Conservation (phyloP, 2,329 filamentous ascomycete genomes). For the Aspergillus tanneri region DNA sequence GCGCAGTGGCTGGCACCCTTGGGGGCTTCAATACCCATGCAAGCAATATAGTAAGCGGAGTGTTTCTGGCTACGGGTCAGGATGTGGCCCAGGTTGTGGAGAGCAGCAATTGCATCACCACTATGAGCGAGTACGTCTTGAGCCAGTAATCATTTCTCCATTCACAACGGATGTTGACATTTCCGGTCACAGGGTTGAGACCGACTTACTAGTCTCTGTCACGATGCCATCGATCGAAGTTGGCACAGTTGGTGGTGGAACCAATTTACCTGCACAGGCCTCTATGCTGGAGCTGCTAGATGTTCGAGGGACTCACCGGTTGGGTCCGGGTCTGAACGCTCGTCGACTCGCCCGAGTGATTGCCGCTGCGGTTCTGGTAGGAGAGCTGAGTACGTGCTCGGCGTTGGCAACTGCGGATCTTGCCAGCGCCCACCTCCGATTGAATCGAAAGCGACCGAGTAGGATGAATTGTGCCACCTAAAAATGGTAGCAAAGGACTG, state of each 20-base stretch:
- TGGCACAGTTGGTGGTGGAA: slow-evolving; percentile 93
- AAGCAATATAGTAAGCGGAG: slow-evolving; percentile 92
- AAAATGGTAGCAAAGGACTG: too few species aligned
- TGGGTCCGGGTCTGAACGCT: slow-evolving; percentile 86
- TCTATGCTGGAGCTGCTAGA: slow-evolving; percentile 97
- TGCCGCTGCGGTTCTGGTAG: slow-evolving; percentile 81
- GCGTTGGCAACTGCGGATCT: slow-evolving; percentile 92
- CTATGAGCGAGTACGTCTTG: slow-evolving; percentile 95
- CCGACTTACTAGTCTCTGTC: slow-evolving; percentile 91
- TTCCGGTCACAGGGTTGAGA: slow-evolving; percentile 63
- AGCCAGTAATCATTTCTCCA: too few species aligned
- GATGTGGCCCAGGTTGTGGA: slow-evolving; percentile 98
- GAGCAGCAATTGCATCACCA: slow-evolving; percentile 94
- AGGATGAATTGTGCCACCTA: too few species aligned
- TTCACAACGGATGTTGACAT: too few species aligned
- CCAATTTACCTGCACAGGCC: slow-evolving; percentile 90
- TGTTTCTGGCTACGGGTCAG: slow-evolving; percentile 94
- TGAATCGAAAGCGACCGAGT: too few species aligned
- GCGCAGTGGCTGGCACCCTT: slow-evolving; percentile 92
- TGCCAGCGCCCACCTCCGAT: slow-evolving; percentile 81
- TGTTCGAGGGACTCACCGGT: slow-evolving; percentile 86
- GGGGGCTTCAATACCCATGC: slow-evolving; percentile 98
- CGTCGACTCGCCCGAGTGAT: slow-evolving; percentile 86
- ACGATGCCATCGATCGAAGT: slow-evolving; percentile 99
- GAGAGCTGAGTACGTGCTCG: slow-evolving; percentile 87